These are phyloP conservation scores for Echinosophora koreensis DNA, from an alignment of 306 rosid genomes.

Conservation along the genomic window DNA sequence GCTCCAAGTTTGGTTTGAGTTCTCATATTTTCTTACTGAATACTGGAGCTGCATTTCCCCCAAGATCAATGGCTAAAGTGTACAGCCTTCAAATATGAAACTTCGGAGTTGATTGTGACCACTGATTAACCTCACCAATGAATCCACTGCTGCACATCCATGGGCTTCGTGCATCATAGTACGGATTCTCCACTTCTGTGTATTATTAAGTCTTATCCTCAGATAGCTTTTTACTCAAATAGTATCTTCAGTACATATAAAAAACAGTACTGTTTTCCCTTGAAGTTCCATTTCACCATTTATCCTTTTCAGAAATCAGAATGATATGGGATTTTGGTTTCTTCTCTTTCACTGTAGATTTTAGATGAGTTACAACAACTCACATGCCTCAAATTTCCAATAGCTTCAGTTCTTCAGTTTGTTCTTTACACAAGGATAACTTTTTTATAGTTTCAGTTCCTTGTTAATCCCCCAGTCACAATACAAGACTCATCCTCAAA, in stretches of 20 bases:
- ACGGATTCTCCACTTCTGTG: slow-evolving; percentile 56
- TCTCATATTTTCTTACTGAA: slow-evolving; percentile 32
- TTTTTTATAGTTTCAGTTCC: slow-evolving; percentile 23
- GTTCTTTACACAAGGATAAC: slow-evolving; percentile 30
- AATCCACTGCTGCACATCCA: slow-evolving; percentile 41
- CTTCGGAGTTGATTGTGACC: slow-evolving; percentile 56
- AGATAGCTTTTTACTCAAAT: slow-evolving; percentile 52
- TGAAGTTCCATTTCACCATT: slow-evolving; percentile 34
- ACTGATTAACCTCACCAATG: slow-evolving; percentile 48
- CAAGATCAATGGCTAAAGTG: slow-evolving; percentile 25
- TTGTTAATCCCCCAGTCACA: too few species aligned
- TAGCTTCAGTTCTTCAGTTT: neutral
- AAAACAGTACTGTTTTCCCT: slow-evolving; percentile 35
- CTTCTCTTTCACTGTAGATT: slow-evolving; percentile 33
- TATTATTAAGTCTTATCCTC: slow-evolving; percentile 44
- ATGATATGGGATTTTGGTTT: slow-evolving; percentile 8
- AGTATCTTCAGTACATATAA: slow-evolving; percentile 41
- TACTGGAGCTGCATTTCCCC: slow-evolving; percentile 39
- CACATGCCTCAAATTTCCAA: slow-evolving; percentile 27
- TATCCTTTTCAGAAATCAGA: slow-evolving; percentile 22
- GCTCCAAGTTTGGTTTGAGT: slow-evolving; percentile 43
- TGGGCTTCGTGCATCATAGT: slow-evolving; percentile 46
- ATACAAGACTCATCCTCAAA: slow-evolving; percentile 44
- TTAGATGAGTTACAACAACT: neutral
- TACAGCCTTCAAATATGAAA: slow-evolving; percentile 32